These are phyloP conservation scores for Rhizoctonia solani DNA, from an alignment of 1,284 basidiomycete species.

Conservation along the genomic window DNA sequence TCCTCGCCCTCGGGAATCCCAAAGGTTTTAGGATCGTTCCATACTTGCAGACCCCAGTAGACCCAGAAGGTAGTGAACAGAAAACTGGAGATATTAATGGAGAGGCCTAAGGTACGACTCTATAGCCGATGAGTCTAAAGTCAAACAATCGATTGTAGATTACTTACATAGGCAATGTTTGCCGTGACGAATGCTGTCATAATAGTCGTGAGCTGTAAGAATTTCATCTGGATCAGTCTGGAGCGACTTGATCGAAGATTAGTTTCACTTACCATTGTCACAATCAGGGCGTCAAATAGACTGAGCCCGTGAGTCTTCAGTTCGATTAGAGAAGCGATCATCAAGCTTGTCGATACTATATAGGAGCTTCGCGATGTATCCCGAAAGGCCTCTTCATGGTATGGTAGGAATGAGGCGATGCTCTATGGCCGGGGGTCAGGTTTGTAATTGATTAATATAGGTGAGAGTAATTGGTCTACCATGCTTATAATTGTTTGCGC, in stretches of 20 bases:
- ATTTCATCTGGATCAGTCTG: no score
- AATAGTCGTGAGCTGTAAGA: slow-evolving; percentile 11
- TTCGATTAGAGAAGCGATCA: slow-evolving; percentile 10
- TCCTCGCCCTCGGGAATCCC: neutral
- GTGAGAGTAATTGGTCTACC: neutral
- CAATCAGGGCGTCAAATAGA: slow-evolving; percentile 22
- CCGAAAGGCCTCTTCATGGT: slow-evolving; percentile 23
- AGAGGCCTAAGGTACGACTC: slow-evolving; percentile 16
- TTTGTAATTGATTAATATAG: neutral
- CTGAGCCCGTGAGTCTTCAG: slow-evolving; percentile 9
- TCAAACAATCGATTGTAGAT: neutral
- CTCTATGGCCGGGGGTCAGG: neutral
- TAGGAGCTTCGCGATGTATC: slow-evolving; percentile 26
- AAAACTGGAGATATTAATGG: slow-evolving; percentile 7
- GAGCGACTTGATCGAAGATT: neutral
- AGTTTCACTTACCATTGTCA: neutral
- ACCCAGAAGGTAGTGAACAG: slow-evolving; percentile 16
- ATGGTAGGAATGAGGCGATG: slow-evolving; percentile 10
- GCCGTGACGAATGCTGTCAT: slow-evolving; percentile 24
- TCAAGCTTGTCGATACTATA: slow-evolving; percentile 12
- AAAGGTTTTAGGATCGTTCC: slow-evolving; percentile 2
- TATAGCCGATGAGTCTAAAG: neutral
- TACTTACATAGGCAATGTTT: slow-evolving; percentile 13
- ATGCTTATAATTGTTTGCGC: slow-evolving; percentile 22
- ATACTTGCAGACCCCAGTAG: slow-evolving; percentile 31